Percentiles rank a stretch among this genome's conserved stretches.
Evolutionary conservation across 805 yeast genomes (phyloP).

Genomic region (Cyberlindnera saturnus): DNA sequence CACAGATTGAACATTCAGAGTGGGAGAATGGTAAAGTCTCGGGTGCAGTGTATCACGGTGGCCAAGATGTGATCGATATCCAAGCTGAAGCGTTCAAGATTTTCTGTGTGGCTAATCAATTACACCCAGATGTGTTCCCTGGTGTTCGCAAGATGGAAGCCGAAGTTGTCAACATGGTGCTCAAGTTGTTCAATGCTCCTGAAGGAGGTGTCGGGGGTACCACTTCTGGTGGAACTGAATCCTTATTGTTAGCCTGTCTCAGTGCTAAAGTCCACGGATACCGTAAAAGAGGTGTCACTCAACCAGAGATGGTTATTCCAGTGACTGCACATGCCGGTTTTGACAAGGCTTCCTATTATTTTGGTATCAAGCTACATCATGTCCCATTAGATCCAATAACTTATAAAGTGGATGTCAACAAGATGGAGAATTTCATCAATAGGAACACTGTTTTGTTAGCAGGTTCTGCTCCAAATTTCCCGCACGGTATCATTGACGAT

Average conservation of each 20-base stretch:
- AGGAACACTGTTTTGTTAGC: constrained; percentile 74
- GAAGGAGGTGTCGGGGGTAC: constrained; percentile 66
- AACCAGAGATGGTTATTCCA: constrained; percentile 89
- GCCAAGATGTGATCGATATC: constrained; percentile 62
- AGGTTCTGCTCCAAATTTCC: constrained; percentile 96
- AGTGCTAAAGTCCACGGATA: constrained; percentile 80
- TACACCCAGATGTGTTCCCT: constrained; percentile 96
- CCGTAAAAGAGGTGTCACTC: constrained; percentile 47
- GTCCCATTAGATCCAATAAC: constrained; percentile 69
- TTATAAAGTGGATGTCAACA: constrained; percentile 57
- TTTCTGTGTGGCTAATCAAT: constrained; percentile 85
- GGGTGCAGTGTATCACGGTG: constrained; percentile 97
- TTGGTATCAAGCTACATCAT: constrained; percentile 77
- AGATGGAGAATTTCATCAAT: constrained; percentile 62
- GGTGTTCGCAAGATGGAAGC: constrained; percentile 95
- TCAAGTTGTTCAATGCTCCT: constrained; percentile 79
- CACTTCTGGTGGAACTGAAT: constrained; percentile 95
- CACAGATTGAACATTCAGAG: constrained; percentile 54
- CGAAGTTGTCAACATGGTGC: constrained; percentile 89
- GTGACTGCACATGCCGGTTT: constrained; percentile 90
- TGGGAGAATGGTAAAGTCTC: constrained; percentile 86
- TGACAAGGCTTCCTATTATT: constrained; percentile 87
- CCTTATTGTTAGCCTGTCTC: constrained; percentile 76
- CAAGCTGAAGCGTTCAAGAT: constrained; percentile 73
- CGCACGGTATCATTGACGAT: constrained; percentile 94